These are phyloP conservation scores for Nannizzia gypsea DNA, from an alignment of 2,329 filamentous ascomycete genomes.

Conservation along the genomic window DNA sequence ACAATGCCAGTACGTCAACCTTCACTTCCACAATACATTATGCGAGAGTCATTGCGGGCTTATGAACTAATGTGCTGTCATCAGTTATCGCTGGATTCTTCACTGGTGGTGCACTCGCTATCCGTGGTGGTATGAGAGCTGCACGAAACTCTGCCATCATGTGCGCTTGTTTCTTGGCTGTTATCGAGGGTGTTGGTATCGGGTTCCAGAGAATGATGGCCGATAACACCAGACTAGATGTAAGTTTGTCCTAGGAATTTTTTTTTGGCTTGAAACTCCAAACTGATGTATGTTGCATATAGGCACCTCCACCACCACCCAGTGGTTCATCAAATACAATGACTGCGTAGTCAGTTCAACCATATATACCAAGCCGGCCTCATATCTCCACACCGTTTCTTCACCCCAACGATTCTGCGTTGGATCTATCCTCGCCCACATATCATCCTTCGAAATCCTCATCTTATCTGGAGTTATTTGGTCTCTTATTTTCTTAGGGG, in stretches of 20 bases:
- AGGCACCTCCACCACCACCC: slow-evolving; percentile 4
- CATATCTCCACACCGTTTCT: neutral
- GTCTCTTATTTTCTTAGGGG: neutral
- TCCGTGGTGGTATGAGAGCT: slow-evolving; percentile 82
- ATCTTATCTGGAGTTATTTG: slow-evolving; percentile 5
- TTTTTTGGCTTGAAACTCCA: neutral
- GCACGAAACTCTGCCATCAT: slow-evolving; percentile 93
- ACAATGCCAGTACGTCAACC: slow-evolving; percentile 65
- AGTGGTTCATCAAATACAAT: neutral
- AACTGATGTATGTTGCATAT: neutral
- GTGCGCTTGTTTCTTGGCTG: slow-evolving; percentile 82
- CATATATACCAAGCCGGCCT: neutral
- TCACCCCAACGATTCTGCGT: neutral
- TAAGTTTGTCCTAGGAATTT: slow-evolving; percentile 22
- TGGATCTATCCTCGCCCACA: neutral
- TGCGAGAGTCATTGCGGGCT: neutral
- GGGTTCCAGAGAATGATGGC: slow-evolving; percentile 92
- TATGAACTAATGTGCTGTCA: neutral
- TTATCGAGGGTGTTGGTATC: slow-evolving; percentile 96
- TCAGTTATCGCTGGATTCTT: slow-evolving; percentile 85
- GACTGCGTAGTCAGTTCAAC: neutral
- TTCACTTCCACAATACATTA: neutral
- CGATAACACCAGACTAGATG: slow-evolving; percentile 73
- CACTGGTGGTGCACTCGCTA: slow-evolving; percentile 81
- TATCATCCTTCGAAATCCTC: neutral